phyloP scores from a whole-genome alignment of 345 rosid genomes.

The Euphorbia peplus region DNA sequence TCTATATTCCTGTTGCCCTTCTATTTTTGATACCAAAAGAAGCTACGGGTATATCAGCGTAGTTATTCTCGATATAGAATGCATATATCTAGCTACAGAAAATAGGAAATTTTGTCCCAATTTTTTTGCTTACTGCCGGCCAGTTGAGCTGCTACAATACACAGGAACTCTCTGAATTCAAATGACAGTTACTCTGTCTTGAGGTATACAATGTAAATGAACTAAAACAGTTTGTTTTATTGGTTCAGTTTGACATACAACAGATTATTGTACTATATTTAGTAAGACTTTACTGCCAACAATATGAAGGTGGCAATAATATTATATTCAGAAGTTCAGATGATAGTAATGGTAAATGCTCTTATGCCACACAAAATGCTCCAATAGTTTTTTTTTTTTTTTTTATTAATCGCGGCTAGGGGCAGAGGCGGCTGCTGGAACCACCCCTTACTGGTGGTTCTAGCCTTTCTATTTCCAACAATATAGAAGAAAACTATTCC shows the following conservation, averaged over 20 bases:
- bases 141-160: not conserved
- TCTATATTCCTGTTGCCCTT: conserved; percentile 61
- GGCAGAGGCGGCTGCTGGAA: too few relatives aligned
- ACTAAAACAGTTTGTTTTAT: not conserved
- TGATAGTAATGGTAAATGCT: not conserved
- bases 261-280: not conserved
- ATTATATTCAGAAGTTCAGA: not conserved
- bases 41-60: conserved; percentile 79
- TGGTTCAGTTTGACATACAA: conserved; percentile 7
- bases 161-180: not conserved
- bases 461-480: too few relatives aligned
- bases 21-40: conserved; percentile 84
- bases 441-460: too few relatives aligned
- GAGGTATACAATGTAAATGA: conserved; percentile 1
- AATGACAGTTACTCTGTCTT: not conserved
- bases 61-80: conserved; percentile 7
- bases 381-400: too few relatives aligned
- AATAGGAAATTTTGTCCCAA: not conserved
- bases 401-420: too few relatives aligned
- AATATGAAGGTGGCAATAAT: not conserved
- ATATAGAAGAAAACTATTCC: too few relatives aligned
- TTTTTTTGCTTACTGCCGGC: not conserved
- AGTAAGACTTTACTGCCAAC: not conserved
- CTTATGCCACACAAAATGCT: not conserved
- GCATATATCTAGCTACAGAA: not conserved